phyloP scores from a whole-genome alignment of 108 stramenopile species.

The Skeletonema grethae region DNA sequence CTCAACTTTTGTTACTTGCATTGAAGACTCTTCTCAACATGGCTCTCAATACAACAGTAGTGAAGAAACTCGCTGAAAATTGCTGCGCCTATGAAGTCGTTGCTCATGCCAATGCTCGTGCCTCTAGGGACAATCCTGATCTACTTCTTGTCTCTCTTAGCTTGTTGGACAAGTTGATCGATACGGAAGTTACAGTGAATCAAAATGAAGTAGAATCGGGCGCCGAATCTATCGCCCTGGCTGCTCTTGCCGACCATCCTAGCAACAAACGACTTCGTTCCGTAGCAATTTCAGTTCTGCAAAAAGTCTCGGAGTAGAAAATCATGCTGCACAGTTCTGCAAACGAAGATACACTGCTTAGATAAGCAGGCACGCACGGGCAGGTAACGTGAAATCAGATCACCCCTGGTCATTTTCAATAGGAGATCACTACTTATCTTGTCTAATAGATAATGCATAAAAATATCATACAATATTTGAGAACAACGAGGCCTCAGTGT shows the following conservation, averaged over 20 bases:
- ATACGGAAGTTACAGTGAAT: neutral
- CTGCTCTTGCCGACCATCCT: constrained; percentile 15
- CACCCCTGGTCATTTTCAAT: too few species aligned
- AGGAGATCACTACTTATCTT: too few species aligned
- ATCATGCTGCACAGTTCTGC: too few species aligned
- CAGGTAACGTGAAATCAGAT: too few species aligned
- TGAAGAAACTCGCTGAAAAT: neutral
- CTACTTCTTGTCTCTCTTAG: constrained; percentile 5
- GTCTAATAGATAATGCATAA: too few species aligned
- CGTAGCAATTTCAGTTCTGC: constrained; percentile 16
- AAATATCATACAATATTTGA: too few species aligned
- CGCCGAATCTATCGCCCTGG: constrained; percentile 10
- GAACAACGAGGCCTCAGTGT: too few species aligned
- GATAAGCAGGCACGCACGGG: too few species aligned
- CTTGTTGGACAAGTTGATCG: constrained; percentile 11
- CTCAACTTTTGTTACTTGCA: constrained; percentile 8
- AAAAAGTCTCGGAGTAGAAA: neutral
- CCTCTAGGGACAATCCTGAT: neutral
- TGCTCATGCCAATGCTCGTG: neutral
- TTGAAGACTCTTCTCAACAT: constrained; percentile 16
- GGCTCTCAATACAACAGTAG: constrained; percentile 4
- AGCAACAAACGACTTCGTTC: constrained; percentile 10
- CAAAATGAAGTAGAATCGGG: constrained; percentile 1
- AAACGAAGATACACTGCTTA: too few species aligned
- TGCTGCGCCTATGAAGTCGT: constrained; percentile 3